Evolutionary conservation across 495 filamentous ascomycete genomes (phyloP).

Genomic region (Platismatia glauca): DNA sequence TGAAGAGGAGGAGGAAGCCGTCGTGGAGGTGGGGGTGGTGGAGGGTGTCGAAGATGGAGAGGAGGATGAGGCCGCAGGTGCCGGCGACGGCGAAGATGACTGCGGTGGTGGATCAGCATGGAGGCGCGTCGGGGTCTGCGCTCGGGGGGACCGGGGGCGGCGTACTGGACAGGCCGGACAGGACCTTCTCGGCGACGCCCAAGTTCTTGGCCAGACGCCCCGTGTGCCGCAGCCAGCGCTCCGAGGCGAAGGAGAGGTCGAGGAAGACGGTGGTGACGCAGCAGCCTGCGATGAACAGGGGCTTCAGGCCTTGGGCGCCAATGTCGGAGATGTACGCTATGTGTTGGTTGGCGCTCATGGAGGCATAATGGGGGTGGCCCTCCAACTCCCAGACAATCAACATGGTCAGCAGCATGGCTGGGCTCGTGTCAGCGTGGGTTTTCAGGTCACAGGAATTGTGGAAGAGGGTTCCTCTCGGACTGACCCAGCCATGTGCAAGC

Average conservation of each 20-base stretch:
- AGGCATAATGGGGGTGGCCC: constrained; percentile 27
- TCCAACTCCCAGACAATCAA: constrained; percentile 58
- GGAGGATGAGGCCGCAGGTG: constrained; percentile 66
- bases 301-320: constrained; percentile 65
- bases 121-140: neutral
- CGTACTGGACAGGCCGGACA: constrained; percentile 50
- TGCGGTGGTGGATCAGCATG: neutral
- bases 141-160: neutral
- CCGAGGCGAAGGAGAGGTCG: constrained; percentile 69
- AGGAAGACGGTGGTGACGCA: constrained; percentile 73
- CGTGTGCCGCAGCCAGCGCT: constrained; percentile 73
- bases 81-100: constrained; percentile 67
- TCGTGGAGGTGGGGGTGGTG: constrained; percentile 58
- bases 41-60: constrained; percentile 76
- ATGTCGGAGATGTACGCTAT: constrained; percentile 52
- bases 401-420: constrained; percentile 61
- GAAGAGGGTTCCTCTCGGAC: constrained; percentile 3
- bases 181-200: constrained; percentile 55
- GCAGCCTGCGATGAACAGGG: constrained; percentile 78
- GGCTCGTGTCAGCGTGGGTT: neutral
- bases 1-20: constrained; percentile 73
- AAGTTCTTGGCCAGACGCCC: constrained; percentile 66
- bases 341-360: constrained; percentile 1
- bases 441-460: neutral
- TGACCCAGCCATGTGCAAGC: constrained; percentile 71